Evolutionary conservation across 164 flowering plant genomes (phyloP).

Genomic region (Umbellularia californica): DNA sequence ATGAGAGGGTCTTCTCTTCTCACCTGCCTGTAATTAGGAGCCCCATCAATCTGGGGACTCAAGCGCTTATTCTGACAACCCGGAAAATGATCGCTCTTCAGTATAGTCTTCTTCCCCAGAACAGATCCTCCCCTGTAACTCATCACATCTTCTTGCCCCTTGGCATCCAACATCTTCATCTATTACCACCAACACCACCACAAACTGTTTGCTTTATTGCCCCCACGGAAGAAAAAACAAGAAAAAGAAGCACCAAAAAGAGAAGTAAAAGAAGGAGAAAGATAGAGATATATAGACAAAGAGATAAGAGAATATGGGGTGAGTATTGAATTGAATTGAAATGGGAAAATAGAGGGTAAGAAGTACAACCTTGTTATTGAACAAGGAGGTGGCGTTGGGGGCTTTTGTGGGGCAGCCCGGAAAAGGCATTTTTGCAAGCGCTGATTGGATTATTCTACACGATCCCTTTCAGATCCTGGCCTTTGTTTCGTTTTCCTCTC

Average conservation of each 20-base stretch:
- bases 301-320: not conserved
- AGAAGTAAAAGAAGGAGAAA: not conserved
- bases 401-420: not conserved
- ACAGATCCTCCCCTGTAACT: constrained; percentile 78
- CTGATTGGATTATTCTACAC: not conserved
- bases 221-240: not conserved
- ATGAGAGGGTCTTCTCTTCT: not conserved
- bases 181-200: not conserved
- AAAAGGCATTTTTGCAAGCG: not conserved
- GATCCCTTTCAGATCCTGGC: not conserved
- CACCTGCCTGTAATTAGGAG: constrained; percentile 94
- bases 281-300: not conserved
- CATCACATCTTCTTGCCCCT: constrained; percentile 76
- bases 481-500: not conserved
- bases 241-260: too few species aligned
- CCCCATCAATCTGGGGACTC: constrained; percentile 79
- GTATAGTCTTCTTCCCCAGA: constrained; percentile 75
- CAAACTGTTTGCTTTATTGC: too few species aligned
- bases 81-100: constrained; percentile 89
- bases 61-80: constrained; percentile 83
- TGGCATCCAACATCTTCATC: constrained; percentile 48
- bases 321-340: not conserved
- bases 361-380: not conserved
- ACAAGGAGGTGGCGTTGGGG: not conserved
- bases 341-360: not conserved